A percentile compares a stretch with the other conserved stretches of the same genome.
These are phyloP conservation scores for Venturia oleaginea DNA, from an alignment of 2,329 filamentous ascomycete genomes.

Conservation along the genomic window DNA sequence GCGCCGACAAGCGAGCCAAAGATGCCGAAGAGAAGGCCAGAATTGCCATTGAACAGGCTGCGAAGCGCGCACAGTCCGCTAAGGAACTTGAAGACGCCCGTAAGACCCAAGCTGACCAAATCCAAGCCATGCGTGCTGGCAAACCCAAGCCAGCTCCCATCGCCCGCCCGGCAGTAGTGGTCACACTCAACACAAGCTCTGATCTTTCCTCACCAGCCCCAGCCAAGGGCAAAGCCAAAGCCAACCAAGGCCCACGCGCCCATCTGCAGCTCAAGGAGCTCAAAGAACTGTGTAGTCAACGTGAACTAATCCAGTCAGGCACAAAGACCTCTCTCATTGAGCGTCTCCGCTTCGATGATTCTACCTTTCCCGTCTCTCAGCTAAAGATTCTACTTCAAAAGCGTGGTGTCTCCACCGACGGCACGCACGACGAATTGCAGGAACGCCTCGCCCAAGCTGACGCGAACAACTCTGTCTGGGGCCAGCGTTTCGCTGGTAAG, in stretches of 20 bases:
- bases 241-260: neutral
- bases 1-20: constrained; percentile 7
- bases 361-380: neutral
- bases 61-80: constrained; percentile 1
- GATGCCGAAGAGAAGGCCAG: constrained; percentile 6
- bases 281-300: neutral
- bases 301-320: neutral
- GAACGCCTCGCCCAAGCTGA: neutral
- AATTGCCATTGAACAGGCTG: neutral
- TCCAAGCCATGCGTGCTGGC: neutral
- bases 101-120: neutral
- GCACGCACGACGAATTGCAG: neutral
- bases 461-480: constrained; percentile 1
- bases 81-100: neutral
- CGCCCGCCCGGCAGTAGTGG: neutral
- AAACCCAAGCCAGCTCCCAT: constrained; percentile 1
- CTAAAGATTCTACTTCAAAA: neutral
- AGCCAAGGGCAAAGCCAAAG: neutral
- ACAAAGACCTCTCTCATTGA: neutral
- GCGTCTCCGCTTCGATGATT: neutral
- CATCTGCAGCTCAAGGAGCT: neutral
- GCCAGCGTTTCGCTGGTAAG: neutral
- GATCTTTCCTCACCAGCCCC: neutral
- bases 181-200: neutral
- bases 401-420: neutral